A percentile compares a stretch with the other conserved stretches of the same genome.
These are phyloP conservation scores for Aspergillus bridgeri DNA, from an alignment of 495 filamentous ascomycete species.

Conservation along the genomic window DNA sequence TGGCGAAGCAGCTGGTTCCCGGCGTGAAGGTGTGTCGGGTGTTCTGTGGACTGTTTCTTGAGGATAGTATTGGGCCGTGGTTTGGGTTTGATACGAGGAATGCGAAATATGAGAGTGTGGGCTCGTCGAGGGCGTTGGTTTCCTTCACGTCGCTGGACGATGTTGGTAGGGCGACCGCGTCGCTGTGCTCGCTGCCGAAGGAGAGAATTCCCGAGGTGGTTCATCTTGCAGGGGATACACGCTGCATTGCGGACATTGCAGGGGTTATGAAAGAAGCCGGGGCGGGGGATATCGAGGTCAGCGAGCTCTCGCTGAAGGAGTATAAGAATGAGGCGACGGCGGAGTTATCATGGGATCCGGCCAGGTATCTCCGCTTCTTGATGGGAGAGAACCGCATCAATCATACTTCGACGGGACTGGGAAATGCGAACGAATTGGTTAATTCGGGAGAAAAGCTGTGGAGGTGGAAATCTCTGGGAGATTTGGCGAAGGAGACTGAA, in stretches of 20 bases:
- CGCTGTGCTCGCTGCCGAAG: conserved; percentile 10
- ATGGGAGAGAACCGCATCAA: conserved; percentile 24
- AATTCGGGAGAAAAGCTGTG: conserved; percentile 14
- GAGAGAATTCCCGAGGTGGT: conserved; percentile 18
- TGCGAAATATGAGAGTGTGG: conserved; percentile 22
- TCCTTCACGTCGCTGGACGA: conserved; percentile 24
- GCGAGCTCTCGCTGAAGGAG: conserved; percentile 9
- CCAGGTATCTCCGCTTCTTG: conserved; percentile 23
- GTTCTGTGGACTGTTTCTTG: conserved; percentile 26
- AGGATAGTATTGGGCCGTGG: conserved; percentile 29
- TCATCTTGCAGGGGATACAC: conserved; percentile 24
- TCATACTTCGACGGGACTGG: conserved; percentile 17
- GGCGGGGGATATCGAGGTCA: conserved; percentile 18
- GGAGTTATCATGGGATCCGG: conserved; percentile 16
- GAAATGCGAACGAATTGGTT: conserved; percentile 18
- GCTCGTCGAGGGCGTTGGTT: conserved; percentile 9
- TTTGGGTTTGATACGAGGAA: conserved; percentile 27
- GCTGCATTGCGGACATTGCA: conserved; percentile 18
- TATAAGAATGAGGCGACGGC: conserved; percentile 12
- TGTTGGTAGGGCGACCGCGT: conserved; percentile 19
- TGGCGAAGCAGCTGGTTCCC: conserved; percentile 10
- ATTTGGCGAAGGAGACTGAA: conserved; percentile 15
- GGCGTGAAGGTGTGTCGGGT: conserved; percentile 24
- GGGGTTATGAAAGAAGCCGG: conserved; percentile 20
- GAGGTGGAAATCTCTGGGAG: conserved; percentile 21